A percentile compares a stretch with the other conserved stretches of the same genome.
Evolutionary conservation across 441 rosid species (phyloP).

Genomic region (Macaranga tanarius): DNA sequence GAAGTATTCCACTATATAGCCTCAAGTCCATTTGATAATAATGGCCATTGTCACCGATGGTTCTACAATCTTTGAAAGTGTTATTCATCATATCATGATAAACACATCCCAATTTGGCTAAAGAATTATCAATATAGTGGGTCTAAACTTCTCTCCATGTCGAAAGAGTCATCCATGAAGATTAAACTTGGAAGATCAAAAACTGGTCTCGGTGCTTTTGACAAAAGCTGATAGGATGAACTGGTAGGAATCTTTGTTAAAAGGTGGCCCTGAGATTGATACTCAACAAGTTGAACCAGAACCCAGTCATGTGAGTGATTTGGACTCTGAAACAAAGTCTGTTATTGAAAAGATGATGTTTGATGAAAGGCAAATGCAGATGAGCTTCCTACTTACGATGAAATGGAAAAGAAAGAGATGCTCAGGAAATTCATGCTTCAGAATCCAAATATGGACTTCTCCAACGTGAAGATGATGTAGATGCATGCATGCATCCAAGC

Average conservation of each 20-base stretch:
- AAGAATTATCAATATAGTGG: too few species aligned
- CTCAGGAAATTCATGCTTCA: slow-evolving; percentile 73
- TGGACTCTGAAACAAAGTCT: slow-evolving; percentile 69
- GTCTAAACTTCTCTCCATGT: too few species aligned
- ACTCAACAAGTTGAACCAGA: slow-evolving; percentile 88
- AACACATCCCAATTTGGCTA: too few species aligned
- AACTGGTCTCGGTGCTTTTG: slow-evolving; percentile 57
- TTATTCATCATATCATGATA: too few species aligned
- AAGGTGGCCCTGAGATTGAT: slow-evolving; percentile 29
- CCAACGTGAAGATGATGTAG: slow-evolving; percentile 42
- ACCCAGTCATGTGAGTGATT: slow-evolving; percentile 61
- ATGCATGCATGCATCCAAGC: too few species aligned
- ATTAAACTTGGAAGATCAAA: slow-evolving; percentile 84
- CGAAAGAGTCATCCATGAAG: too few species aligned
- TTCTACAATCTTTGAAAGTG: too few species aligned
- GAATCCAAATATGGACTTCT: slow-evolving; percentile 30
- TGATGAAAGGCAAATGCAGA: slow-evolving; percentile 74
- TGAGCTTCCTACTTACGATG: slow-evolving; percentile 77
- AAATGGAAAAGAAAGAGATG: slow-evolving; percentile 67
- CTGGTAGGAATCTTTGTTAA: slow-evolving; percentile 82
- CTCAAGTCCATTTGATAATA: too few species aligned
- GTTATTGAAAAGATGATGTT: slow-evolving; percentile 91
- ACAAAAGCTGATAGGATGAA: slow-evolving; percentile 75
- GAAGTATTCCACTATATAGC: too few species aligned
- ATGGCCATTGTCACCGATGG: too few species aligned